Base-by-base conservation (phyloP, 2,329 filamentous ascomycete genomes). In the Alternaria tenuissima region DNA sequence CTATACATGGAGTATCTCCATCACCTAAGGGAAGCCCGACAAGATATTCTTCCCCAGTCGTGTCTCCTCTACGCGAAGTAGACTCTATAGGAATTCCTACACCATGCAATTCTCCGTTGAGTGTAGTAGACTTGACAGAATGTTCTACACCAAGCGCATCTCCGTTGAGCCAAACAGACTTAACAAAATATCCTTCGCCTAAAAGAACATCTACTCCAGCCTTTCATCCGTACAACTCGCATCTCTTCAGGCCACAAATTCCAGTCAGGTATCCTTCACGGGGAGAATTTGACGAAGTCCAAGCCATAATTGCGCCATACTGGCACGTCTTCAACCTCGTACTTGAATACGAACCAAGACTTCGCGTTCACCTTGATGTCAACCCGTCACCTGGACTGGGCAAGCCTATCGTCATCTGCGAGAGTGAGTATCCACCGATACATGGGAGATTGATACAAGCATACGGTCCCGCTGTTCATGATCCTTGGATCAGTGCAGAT, bases 321-420 rank as follows among this genome's bases (percentile, higher is more conserved):
- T 60, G 57, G 53, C 36, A 52, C 9, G 24, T 60, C 20, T 57
- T 60, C 53, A 60, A 52, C 34, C 20, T 52, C 34, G 26, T 47
- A n/a, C 41, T 57, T 7, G 34, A 57, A n/a, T 26, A 51, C 20
- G 30, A 51, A 24, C 14, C n/a, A 18, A 48, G 18, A 18, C 3
- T 16, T 28, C 28, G 18, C 16, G 36, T 52, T 18, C 14, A 36
- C 22, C 48, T 39, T 34, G 9, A 36, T 12, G 0, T 1, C 16
- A 38, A 3, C 22, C 7, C 16, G 2, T 22, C 20, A 28, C 18
- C 7, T 9, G 11, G 22, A 26, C n/a, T 14, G 9, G 34, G 6
- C 34, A 20, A 14, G n/a, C 34, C 22, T 26, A 8, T 20, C 5
- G 39, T 39, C 16, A 20, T 52, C 24, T 22, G 12, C 49, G 36